Evolutionary conservation across 495 filamentous ascomycete genomes (phyloP), one percentile per base, ranked within the genome.

Genomic region (Xylaria acuta): DNA sequence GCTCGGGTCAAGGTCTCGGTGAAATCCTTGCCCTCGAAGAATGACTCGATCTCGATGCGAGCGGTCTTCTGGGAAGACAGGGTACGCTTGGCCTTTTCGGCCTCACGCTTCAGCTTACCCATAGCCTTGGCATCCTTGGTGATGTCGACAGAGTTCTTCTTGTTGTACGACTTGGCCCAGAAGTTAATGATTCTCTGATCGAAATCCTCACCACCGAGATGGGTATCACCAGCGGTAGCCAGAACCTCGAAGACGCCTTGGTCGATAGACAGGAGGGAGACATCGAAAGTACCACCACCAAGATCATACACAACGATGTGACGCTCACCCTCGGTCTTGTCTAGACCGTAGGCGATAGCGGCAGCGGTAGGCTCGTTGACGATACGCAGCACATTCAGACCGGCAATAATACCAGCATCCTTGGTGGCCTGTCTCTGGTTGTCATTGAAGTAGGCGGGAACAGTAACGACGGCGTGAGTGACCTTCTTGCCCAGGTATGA

Each of bases 271-370:
- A 99, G 89, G 75, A 99, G 93, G 66, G 95, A 98, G 63, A 99
- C 96, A 96, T 99, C 96, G 84, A 99, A 99, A 78, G 96, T 98
- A 90, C 96, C 96, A 92, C 96, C 96, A 91, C 96, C 96, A 75
- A 99, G 93, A 91, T 99, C 96, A 84, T 97, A 97, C 77, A 97
- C 94, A 77, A 97, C 94, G 80, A 97, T 94, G 86, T 96, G 93
- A 80, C 93, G 91, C 82, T 97, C 94, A 63, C 90, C 92, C 75
- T 89, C 90, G 59, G 88, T 90, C 89, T 95, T 94, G 84, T 97
- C 93, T 76, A 97, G 87, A 82, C 94, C 92, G 81, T 94, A 94
- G 73, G 93, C 93, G 78, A 95, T 93, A 82, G 92, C 93, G 77
- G 93, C 93, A 78, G 93, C 93, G 77, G 93, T 95, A 74, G 93